Evolutionary conservation across 768 basidiomycete genomes (phyloP).

Genomic region (Neoboletus brunneissimus): DNA sequence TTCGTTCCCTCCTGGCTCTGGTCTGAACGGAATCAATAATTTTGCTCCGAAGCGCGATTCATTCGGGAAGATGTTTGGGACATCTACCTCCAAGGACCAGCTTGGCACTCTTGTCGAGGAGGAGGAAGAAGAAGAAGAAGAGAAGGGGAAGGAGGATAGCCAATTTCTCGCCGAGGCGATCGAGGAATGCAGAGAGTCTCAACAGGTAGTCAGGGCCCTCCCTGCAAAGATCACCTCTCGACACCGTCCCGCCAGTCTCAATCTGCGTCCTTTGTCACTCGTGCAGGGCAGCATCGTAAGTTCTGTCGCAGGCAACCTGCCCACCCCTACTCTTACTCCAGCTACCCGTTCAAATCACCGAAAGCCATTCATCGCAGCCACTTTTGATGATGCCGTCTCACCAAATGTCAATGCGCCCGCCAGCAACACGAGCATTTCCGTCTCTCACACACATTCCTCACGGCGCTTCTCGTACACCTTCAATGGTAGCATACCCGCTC

Average conservation of each 20-base stretch:
- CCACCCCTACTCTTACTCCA: constrained; percentile 56
- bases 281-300: constrained; percentile 49
- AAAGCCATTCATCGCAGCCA: constrained; percentile 16
- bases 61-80: constrained; percentile 64
- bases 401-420: constrained; percentile 2
- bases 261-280: constrained; percentile 70
- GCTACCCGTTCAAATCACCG: constrained; percentile 45
- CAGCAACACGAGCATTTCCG: neutral
- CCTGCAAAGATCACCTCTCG: constrained; percentile 45
- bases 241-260: constrained; percentile 63
- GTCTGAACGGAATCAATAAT: constrained; percentile 38
- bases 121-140: constrained; percentile 85
- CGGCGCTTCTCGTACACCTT: constrained; percentile 28
- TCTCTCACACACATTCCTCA: constrained; percentile 15
- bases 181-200: constrained; percentile 13
- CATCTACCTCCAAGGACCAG: constrained; percentile 70
- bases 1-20: constrained; percentile 51
- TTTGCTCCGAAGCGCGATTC: constrained; percentile 74
- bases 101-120: constrained; percentile 80
- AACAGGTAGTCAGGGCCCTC: constrained; percentile 27
- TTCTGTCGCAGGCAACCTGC: constrained; percentile 37
- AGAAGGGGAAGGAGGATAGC: constrained; percentile 51
- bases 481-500: constrained; percentile 23
- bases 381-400: constrained; percentile 27
- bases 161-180: constrained; percentile 14